Evolutionary conservation across 768 basidiomycete species (phyloP).

Genomic region (Agaricus blazei): DNA sequence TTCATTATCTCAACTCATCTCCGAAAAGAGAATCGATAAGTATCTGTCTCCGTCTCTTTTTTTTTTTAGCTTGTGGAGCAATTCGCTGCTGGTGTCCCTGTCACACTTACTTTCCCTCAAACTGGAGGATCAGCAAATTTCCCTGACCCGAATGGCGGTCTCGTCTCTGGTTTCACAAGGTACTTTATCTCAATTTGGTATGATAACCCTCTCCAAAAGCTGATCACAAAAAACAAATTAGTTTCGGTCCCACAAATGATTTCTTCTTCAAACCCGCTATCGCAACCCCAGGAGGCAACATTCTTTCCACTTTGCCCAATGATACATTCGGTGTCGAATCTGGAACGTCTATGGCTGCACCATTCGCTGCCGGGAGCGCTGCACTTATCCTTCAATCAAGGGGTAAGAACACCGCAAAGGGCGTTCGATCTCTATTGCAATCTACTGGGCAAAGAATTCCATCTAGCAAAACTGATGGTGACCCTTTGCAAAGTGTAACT

Average conservation of each 20-base stretch:
- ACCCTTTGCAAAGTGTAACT: conserved; percentile 40
- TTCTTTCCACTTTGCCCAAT: conserved; percentile 39
- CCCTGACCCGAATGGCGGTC: conserved; percentile 49
- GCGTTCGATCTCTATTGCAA: conserved; percentile 32
- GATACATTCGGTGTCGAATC: conserved; percentile 37
- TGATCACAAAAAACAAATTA: conserved; percentile 8
- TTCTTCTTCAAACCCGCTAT: conserved; percentile 52
- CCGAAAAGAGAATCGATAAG: too few species aligned
- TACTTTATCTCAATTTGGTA: neutral
- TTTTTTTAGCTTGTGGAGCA: conserved; percentile 39
- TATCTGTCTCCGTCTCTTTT: too few species aligned
- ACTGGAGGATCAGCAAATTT: conserved; percentile 34
- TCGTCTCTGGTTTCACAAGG: conserved; percentile 49
- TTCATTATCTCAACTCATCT: too few species aligned
- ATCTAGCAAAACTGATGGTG: conserved; percentile 36
- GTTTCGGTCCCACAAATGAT: conserved; percentile 59
- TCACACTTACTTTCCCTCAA: conserved; percentile 47
- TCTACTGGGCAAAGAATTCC: conserved; percentile 37
- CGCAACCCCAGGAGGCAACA: conserved; percentile 49
- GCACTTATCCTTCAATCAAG: conserved; percentile 39
- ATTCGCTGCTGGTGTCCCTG: conserved; percentile 36
- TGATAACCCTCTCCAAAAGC: neutral
- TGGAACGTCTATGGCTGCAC: conserved; percentile 42
- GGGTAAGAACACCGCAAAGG: conserved; percentile 27
- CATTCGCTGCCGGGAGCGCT: conserved; percentile 41